Evolutionary conservation across 371 early-diverging fungal genomes (phyloP).

Genomic region (Mucor ambiguus): DNA sequence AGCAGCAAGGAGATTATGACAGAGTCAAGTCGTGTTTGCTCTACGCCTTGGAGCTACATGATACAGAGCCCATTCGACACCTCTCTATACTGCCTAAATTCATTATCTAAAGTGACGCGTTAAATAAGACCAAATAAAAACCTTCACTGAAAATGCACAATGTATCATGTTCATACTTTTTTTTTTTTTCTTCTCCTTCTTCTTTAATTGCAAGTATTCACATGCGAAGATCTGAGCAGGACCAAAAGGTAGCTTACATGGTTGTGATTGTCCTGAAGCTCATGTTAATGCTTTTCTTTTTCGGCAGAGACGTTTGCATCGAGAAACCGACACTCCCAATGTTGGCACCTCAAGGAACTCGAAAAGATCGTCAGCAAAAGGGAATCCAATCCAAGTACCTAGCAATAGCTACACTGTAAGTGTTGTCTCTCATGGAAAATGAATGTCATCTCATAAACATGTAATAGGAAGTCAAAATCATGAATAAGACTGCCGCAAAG

Average conservation of each 20-base stretch:
- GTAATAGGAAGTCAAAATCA: not conserved
- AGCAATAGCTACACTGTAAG: not conserved
- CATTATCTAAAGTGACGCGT: constrained; percentile 4
- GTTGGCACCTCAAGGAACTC: constrained; percentile 4
- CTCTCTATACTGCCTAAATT: constrained; percentile 5
- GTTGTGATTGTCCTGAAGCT: not conserved
- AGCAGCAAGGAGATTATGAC: constrained; percentile 20
- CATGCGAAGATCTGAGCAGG: constrained; percentile 3
- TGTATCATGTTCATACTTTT: not conserved
- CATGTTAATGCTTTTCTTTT: not conserved
- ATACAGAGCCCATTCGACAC: constrained; percentile 49
- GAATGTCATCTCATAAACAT: not conserved
- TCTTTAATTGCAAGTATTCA: not conserved
- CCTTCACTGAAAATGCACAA: not conserved
- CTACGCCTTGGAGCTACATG: constrained; percentile 34
- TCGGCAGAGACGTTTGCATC: not conserved
- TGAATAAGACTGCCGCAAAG: not conserved
- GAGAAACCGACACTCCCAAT: constrained; percentile 1
- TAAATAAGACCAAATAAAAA: not conserved
- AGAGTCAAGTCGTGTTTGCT: constrained; percentile 30
- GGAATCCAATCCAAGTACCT: constrained; percentile 1
- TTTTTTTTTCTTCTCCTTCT: not conserved
- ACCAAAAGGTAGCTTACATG: not conserved
- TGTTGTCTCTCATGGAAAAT: no score
- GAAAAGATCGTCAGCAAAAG: not conserved